These are phyloP conservation scores for Termitomyces sp. DNA, from an alignment of 768 basidiomycete species.

Conservation along the genomic window DNA sequence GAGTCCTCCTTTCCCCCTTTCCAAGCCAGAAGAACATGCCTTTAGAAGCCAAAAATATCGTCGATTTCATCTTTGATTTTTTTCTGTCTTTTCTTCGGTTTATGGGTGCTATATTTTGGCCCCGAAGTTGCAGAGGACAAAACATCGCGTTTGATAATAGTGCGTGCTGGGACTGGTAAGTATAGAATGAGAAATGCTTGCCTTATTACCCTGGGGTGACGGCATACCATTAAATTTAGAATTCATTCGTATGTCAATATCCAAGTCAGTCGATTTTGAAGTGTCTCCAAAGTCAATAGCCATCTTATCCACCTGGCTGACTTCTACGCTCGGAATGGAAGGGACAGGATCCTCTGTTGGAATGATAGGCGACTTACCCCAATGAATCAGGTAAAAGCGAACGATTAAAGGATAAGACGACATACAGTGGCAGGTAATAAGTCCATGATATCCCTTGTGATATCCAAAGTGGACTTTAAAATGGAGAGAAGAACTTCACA, in stretches of 20 bases:
- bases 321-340: background rate
- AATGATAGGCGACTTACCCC: background rate
- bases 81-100: slow-evolving; percentile 31
- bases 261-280: background rate
- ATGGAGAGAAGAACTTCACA: slow-evolving; percentile 36
- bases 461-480: slow-evolving; percentile 21
- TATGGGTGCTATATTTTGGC: slow-evolving; percentile 1
- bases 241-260: background rate
- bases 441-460: slow-evolving; percentile 21
- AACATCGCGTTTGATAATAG: slow-evolving; percentile 1
- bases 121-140: background rate
- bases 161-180: slow-evolving; percentile 2
- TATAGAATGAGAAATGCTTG: background rate
- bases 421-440: slow-evolving; percentile 26
- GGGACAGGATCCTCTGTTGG: background rate
- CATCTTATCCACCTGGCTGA: background rate
- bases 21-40: background rate
- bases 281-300: background rate
- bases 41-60: slow-evolving; percentile 53
- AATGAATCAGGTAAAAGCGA: background rate
- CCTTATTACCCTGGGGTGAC: background rate
- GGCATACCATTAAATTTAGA: background rate
- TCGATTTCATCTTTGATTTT: slow-evolving; percentile 55
- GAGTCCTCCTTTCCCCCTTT: no score
- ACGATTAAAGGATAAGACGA: background rate